These are phyloP conservation scores for Cyberlindnera maritima DNA, from an alignment of 805 yeast species.

Conservation along the genomic window DNA sequence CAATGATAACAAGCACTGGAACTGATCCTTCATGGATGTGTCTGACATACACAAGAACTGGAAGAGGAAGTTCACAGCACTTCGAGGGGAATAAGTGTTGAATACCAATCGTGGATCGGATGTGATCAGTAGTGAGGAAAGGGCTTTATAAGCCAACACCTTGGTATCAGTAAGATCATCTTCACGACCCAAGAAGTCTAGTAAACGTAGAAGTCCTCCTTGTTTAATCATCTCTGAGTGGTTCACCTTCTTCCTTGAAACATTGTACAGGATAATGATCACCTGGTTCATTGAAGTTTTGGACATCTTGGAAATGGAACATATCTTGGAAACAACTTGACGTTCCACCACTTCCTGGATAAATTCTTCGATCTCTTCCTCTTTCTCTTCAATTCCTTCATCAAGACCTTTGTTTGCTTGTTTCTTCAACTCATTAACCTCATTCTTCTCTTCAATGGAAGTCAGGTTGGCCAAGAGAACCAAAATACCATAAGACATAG, in stretches of 20 bases:
- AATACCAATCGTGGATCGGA: constrained; percentile 46
- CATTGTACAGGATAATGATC: constrained; percentile 31
- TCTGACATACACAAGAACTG: constrained; percentile 34
- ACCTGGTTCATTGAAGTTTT: constrained; percentile 27
- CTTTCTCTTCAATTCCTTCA: constrained; percentile 17
- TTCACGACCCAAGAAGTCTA: constrained; percentile 24
- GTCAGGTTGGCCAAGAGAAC: constrained; percentile 34
- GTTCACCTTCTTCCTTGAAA: constrained; percentile 25
- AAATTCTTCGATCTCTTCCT: constrained; percentile 20
- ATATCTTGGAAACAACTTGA: constrained; percentile 15
- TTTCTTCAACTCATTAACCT: constrained; percentile 29
- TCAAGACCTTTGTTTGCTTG: constrained; percentile 31
- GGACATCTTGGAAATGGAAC: constrained; percentile 18
- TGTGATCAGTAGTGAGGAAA: constrained; percentile 42
- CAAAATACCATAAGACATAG: constrained; percentile 31
- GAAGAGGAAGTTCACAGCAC: constrained; percentile 32
- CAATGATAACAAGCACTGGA: constrained; percentile 59
- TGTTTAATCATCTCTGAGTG: constrained; percentile 39
- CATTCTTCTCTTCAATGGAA: constrained; percentile 24
- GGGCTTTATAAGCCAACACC: constrained; percentile 37
- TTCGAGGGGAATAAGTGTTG: constrained; percentile 20
- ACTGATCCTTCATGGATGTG: constrained; percentile 34
- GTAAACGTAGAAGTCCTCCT: constrained; percentile 41
- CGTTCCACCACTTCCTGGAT: constrained; percentile 25
- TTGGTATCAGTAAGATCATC: constrained; percentile 12